phyloP scores from a whole-genome alignment of 2,329 filamentous ascomycete species.

The Alternaria ethzedia region DNA sequence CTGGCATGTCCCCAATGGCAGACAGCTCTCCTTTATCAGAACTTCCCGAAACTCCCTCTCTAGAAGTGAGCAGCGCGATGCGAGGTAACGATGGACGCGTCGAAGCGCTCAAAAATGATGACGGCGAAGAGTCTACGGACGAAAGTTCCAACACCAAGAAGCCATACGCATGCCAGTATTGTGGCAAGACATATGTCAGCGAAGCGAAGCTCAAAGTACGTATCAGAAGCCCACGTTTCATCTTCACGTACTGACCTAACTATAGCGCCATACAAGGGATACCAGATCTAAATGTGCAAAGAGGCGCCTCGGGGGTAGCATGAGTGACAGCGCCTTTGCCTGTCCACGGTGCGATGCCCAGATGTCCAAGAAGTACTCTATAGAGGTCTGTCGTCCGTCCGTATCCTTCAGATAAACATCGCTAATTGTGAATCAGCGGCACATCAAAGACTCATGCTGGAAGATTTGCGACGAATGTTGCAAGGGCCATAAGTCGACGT shows the following conservation, averaged over 20 bases:
- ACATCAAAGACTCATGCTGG: conserved; percentile 16
- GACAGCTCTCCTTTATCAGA: neutral
- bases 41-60: neutral
- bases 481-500: neutral
- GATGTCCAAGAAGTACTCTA: conserved; percentile 3
- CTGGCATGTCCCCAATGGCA: neutral
- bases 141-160: neutral
- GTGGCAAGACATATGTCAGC: conserved; percentile 3
- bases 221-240: too few relatives aligned
- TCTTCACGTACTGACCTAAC: neutral
- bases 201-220: neutral
- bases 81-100: neutral
- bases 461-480: conserved; percentile 25
- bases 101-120: neutral
- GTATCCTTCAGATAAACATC: neutral
- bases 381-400: neutral
- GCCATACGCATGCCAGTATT: neutral
- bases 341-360: conserved; percentile 14
- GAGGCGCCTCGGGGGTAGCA: neutral
- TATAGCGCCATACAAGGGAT: conserved; percentile 5
- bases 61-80: neutral
- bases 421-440: conserved; percentile 5
- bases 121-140: neutral
- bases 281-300: conserved; percentile 2
- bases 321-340: neutral